Base-by-base conservation (phyloP, 2,329 filamentous ascomycete genomes). In the Nectriaceae sp. region DNA sequence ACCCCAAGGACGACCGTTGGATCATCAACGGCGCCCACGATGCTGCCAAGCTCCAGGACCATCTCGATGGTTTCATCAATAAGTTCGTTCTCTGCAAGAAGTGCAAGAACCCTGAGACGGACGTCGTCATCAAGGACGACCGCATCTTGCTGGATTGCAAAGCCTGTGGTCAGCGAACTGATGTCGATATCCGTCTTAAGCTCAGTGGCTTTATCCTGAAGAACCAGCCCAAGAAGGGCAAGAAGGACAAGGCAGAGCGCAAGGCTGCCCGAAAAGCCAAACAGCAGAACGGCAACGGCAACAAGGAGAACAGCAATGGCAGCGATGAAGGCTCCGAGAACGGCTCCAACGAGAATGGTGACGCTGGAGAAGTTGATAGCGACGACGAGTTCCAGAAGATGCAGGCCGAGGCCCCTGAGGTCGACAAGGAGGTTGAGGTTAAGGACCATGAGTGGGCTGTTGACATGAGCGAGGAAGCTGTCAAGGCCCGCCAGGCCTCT, bases 11-110 rank as follows among this genome's bases (percentile, higher is more conserved):
- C 71, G 94, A 99, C 71, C 94, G 94, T 70, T 99, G 94, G 93
- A 99, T 99, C 77, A 97, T 99, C 83, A 99, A 99, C 76, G 94
- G 94, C 70, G 90, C 93, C 60, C 94, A 99, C 70, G 94, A 99
- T 61, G 86, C 93, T 55, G 77, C 80, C 72, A 97, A 97, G 80
- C 88, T 99, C 41, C 94, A 99, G 79, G 94, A 97, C 70, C 92
- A 97, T 65, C 89, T 99, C 41, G 93, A 97, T 71, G 92, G 92
- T 64, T 99, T 99, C 83, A 99, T 99, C 77, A 83, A 87, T 79
- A 96, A 90, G 77, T 99, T 97, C 62, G 94, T 99, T 65, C 91
- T 99, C 57, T 99, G 94, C 89, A 96, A 95, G 79, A 93, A 95
- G 73, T 99, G 94, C 87, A 96, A 96, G 85, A 99, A 99, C 73